A percentile compares a stretch with the other conserved stretches of the same genome.
Evolutionary conservation across 2,329 filamentous ascomycete genomes (phyloP).

Genomic region (Endothia cerciana): DNA sequence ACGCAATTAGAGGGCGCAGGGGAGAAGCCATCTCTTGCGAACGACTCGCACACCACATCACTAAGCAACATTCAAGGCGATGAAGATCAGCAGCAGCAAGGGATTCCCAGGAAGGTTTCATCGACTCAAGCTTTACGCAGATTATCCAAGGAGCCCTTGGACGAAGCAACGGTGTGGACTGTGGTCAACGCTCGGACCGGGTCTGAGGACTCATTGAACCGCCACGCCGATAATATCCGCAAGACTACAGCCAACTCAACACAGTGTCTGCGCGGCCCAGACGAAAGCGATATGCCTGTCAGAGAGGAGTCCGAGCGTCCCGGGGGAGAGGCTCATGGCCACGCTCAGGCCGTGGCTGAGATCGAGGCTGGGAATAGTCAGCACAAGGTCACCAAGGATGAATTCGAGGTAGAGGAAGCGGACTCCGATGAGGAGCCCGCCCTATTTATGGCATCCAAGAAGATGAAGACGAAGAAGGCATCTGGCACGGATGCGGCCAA

Average conservation of each 20-base stretch:
- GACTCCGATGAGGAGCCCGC: constrained; percentile 25
- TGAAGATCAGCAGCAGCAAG: constrained; percentile 40
- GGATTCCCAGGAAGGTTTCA: constrained; percentile 40
- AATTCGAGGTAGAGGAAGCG: constrained; percentile 8
- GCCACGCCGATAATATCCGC: no score
- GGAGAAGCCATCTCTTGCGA: constrained; percentile 24
- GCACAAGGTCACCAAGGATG: not conserved
- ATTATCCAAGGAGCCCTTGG: constrained; percentile 41
- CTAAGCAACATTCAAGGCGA: constrained; percentile 38
- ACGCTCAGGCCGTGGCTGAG: not conserved
- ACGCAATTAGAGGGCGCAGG: constrained; percentile 28
- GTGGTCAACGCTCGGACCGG: constrained; percentile 35
- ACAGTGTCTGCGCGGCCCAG: not conserved
- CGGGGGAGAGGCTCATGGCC: not conserved
- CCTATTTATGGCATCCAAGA: constrained; percentile 27
- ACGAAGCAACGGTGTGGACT: constrained; percentile 41
- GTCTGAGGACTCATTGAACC: not conserved
- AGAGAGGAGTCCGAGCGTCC: constrained; percentile 1
- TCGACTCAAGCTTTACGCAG: constrained; percentile 43
- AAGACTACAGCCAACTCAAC: not conserved
- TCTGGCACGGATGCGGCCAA: constrained; percentile 5
- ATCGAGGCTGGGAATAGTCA: not conserved
- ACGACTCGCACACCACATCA: constrained; percentile 33
- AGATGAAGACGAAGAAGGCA: constrained; percentile 12
- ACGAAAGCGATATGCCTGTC: constrained; percentile 4